These are phyloP conservation scores for Phytophthora lateralis DNA, from an alignment of 352 stramenopile species.

Conservation along the genomic window DNA sequence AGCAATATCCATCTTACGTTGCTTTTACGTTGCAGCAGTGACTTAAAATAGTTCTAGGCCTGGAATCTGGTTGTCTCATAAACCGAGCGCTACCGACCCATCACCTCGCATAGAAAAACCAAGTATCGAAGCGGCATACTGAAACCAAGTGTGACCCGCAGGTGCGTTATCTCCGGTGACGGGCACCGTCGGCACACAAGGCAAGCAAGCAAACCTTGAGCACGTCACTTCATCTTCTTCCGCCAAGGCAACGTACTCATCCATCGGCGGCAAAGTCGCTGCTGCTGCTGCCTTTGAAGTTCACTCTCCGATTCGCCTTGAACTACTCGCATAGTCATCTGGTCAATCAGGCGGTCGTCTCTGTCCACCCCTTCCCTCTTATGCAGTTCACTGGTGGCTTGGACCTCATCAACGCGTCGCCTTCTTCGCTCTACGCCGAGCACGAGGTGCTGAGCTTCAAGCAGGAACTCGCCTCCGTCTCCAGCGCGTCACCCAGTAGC, in stretches of 20 bases:
- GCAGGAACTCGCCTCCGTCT: constrained; percentile 31
- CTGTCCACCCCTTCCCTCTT: not conserved
- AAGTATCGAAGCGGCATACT: constrained; percentile 12
- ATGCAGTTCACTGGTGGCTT: constrained; percentile 29
- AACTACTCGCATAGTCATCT: constrained; percentile 6
- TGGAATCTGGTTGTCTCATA: not conserved
- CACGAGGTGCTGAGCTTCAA: constrained; percentile 36
- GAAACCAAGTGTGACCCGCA: constrained; percentile 3
- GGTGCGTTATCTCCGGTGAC: constrained; percentile 1
- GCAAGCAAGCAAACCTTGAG: constrained; percentile 28
- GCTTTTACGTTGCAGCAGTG: not conserved
- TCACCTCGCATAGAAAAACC: constrained; percentile 12
- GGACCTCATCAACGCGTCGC: constrained; percentile 23
- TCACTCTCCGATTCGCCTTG: constrained; percentile 29
- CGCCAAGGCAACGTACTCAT: constrained; percentile 3
- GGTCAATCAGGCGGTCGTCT: not conserved
- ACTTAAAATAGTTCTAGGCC: not conserved
- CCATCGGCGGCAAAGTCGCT: constrained; percentile 23
- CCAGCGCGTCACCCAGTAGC: constrained; percentile 19
- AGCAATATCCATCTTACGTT: not conserved
- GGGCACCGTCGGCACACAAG: constrained; percentile 17
- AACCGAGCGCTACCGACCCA: not conserved
- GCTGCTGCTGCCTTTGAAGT: not conserved
- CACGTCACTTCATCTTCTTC: constrained; percentile 14
- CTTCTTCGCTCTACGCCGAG: constrained; percentile 28